Conservation (phyloP, 768 basidiomycete species). For the Russula earlei region DNA sequence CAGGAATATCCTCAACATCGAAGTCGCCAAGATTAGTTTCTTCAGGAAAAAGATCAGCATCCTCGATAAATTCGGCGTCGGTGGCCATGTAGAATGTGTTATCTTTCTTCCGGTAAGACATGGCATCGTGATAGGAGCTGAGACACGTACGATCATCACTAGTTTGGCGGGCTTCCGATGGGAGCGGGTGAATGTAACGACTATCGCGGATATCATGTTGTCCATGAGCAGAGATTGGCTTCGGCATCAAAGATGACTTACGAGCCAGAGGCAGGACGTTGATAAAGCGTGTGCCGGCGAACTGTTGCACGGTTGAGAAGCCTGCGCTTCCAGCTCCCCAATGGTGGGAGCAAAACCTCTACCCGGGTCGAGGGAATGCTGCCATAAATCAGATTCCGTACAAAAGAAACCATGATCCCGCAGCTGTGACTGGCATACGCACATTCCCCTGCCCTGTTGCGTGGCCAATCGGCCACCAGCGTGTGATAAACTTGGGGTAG, state of each 20-base stretch:
- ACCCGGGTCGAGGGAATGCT: conserved; percentile 5
- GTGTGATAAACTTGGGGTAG: background rate
- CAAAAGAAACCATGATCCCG: background rate
- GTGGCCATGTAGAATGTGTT: background rate
- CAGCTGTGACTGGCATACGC: conserved; percentile 27
- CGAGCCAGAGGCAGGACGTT: background rate
- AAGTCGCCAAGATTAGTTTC: background rate
- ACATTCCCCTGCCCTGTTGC: background rate
- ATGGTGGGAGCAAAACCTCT: conserved; percentile 6
- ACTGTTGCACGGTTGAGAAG: background rate
- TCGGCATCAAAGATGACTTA: background rate
- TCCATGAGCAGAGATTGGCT: background rate
- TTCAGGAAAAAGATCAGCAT: background rate
- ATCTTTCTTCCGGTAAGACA: background rate
- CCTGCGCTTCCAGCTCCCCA: conserved; percentile 11
- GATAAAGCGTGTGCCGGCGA: too few relatives aligned
- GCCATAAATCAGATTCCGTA: background rate
- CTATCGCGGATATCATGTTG: background rate
- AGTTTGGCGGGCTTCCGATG: background rate
- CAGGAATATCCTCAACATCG: conserved; percentile 37
- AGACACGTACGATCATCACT: background rate
- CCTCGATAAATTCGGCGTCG: background rate
- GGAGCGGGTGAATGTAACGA: background rate
- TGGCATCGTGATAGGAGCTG: too few relatives aligned
- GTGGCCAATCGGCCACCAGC: background rate